Conservation (phyloP, 1,139 yeast genomes). For the Nakaseomyces bracarensis region DNA sequence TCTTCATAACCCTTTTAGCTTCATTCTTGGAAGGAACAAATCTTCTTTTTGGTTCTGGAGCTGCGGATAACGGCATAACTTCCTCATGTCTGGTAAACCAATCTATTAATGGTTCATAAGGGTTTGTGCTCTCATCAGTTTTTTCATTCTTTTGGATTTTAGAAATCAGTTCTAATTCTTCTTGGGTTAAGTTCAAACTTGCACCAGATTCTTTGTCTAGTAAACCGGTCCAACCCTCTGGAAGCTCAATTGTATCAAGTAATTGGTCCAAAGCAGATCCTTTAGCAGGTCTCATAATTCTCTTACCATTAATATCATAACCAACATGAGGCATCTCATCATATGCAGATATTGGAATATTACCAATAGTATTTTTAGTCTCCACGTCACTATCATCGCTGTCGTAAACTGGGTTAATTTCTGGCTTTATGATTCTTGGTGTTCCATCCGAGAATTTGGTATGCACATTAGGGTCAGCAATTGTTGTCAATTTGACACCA, state of each 20-base stretch:
- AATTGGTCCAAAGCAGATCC: conserved; percentile 89
- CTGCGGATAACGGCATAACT: conserved; percentile 86
- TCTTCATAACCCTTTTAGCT: conserved; percentile 92
- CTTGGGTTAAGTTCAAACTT: conserved; percentile 75
- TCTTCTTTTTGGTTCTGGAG: conserved; percentile 95
- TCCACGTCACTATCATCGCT: conserved; percentile 89
- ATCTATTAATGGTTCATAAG: conserved; percentile 89
- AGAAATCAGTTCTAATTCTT: conserved; percentile 80
- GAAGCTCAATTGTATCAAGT: conserved; percentile 82
- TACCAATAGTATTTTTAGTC: conserved; percentile 81
- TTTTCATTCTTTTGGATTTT: conserved; percentile 80
- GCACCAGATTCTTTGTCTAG: conserved; percentile 85
- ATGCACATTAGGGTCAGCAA: conserved; percentile 39
- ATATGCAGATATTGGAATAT: conserved; percentile 84
- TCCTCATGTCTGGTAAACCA: conserved; percentile 87
- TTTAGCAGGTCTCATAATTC: conserved; percentile 97
- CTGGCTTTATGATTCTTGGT: conserved; percentile 71
- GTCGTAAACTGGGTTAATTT: conserved; percentile 86
- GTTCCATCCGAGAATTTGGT: conserved; percentile 72
- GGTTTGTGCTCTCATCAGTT: conserved; percentile 72
- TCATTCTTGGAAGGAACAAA: conserved; percentile 95
- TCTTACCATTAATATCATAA: conserved; percentile 91
- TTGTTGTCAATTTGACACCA: conserved; percentile 44
- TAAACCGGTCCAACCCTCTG: conserved; percentile 98
- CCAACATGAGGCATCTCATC: conserved; percentile 98